phyloP scores from a whole-genome alignment of 2,329 filamentous ascomycete species.

The Epichloe typhina region DNA sequence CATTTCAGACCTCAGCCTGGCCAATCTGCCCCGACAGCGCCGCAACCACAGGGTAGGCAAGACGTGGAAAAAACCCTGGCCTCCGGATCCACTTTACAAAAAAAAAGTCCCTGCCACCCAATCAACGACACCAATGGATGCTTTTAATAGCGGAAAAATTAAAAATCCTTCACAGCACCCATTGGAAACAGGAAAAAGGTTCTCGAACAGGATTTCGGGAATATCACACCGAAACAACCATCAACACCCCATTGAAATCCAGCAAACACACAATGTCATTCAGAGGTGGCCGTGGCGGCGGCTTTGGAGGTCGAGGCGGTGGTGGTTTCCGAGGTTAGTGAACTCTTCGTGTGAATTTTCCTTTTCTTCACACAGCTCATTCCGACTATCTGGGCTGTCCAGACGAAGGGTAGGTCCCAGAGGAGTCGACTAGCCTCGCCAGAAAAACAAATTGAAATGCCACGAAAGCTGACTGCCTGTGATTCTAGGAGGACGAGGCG shows the following conservation, averaged over 20 bases:
- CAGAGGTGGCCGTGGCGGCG: slow-evolving; percentile 11
- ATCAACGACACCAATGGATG: slow-evolving; percentile 1
- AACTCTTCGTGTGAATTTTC: background rate
- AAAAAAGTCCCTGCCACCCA: background rate
- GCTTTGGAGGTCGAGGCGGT: slow-evolving; percentile 10
- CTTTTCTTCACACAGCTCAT: background rate
- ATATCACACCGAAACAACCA: slow-evolving; percentile 2
- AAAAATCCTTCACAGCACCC: slow-evolving; percentile 3
- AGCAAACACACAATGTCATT: slow-evolving; percentile 10
- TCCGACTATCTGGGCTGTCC: no score
- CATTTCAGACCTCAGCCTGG: no score
- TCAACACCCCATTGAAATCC: background rate
- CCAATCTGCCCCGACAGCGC: no score
- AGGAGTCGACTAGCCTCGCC: no score
- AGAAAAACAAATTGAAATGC: background rate
- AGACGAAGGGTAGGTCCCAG: no score
- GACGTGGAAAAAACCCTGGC: background rate
- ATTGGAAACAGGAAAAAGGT: slow-evolving; percentile 6
- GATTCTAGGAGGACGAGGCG: slow-evolving; percentile 10
- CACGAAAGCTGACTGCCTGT: no score
- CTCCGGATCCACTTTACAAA: no score
- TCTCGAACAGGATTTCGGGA: background rate
- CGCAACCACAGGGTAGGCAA: background rate
- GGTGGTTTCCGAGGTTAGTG: slow-evolving; percentile 10
- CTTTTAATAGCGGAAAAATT: slow-evolving; percentile 3